Percentiles rank a stretch among this genome's conserved stretches.
Conservation (phyloP, 1,284 basidiomycete species). For the Papiliotrema terrestris region DNA sequence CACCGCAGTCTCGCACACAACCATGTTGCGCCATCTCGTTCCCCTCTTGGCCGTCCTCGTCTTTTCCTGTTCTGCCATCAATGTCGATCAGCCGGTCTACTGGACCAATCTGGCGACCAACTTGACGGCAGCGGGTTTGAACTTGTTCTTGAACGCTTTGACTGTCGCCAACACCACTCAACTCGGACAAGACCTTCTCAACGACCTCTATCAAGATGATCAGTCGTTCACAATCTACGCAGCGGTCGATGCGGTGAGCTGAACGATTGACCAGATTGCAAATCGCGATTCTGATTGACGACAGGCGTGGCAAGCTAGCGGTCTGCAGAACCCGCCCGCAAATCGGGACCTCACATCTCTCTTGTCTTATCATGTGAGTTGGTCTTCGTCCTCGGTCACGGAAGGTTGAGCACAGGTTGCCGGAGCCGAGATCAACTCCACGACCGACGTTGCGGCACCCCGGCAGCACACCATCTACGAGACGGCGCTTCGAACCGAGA, state of each 20-base stretch:
- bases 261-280: neutral
- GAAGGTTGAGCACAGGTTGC: constrained; percentile 14
- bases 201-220: constrained; percentile 3
- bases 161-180: neutral
- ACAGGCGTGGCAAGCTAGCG: constrained; percentile 21
- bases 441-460: constrained; percentile 20
- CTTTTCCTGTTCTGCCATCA: neutral
- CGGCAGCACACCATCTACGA: constrained; percentile 23
- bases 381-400: no score
- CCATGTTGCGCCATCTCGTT: no score
- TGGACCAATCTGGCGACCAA: neutral
- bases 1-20: no score
- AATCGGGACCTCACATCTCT: constrained; percentile 15
- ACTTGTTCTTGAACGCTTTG: constrained; percentile 1
- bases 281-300: neutral
- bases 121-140: neutral
- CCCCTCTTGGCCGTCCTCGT: neutral
- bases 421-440: constrained; percentile 17
- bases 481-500: constrained; percentile 12
- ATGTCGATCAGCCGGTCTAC: neutral
- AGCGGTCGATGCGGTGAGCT: constrained; percentile 8
- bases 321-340: constrained; percentile 3
- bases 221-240: constrained; percentile 9
- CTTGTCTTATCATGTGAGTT: constrained; percentile 29
- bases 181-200: constrained; percentile 1